phyloP scores from a whole-genome alignment of 192 early-diverging fungal genomes.

The Backusella circina region DNA sequence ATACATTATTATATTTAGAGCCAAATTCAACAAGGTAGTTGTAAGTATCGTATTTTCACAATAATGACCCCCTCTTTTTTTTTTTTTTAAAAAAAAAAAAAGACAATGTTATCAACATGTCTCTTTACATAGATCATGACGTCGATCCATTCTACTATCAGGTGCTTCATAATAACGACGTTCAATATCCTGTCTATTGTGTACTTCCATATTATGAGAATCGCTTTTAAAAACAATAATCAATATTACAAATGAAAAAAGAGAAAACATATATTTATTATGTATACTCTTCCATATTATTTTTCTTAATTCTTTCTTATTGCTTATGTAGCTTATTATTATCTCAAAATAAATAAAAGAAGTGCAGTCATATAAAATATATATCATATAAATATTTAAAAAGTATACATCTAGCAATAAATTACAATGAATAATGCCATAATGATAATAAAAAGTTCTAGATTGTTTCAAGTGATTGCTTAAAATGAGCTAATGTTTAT shows the following conservation, averaged over 20 bases:
- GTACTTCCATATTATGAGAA: not conserved
- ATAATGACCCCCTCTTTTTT: not conserved
- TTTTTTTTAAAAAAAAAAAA: too few species aligned
- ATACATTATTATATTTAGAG: not conserved
- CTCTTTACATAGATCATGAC: not conserved
- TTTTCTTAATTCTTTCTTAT: not conserved
- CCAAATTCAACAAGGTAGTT: not conserved
- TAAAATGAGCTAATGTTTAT: not conserved
- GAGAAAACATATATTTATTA: not conserved
- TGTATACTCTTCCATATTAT: not conserved
- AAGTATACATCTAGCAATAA: not conserved
- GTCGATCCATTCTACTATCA: not conserved
- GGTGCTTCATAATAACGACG: not conserved
- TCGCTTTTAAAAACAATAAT: not conserved
- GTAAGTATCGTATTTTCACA: not conserved
- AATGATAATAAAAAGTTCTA: not conserved
- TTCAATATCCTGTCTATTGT: not conserved
- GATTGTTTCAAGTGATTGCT: not conserved
- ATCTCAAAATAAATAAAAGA: not conserved
- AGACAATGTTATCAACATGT: not conserved
- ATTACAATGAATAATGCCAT: not conserved
- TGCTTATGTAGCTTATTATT: not conserved
- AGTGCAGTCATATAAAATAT: not conserved
- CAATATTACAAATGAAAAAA: not conserved
- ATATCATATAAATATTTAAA: not conserved